These are phyloP conservation scores for Rutstroemia sp. DNA, from an alignment of 2,329 filamentous ascomycete genomes.

Conservation along the genomic window DNA sequence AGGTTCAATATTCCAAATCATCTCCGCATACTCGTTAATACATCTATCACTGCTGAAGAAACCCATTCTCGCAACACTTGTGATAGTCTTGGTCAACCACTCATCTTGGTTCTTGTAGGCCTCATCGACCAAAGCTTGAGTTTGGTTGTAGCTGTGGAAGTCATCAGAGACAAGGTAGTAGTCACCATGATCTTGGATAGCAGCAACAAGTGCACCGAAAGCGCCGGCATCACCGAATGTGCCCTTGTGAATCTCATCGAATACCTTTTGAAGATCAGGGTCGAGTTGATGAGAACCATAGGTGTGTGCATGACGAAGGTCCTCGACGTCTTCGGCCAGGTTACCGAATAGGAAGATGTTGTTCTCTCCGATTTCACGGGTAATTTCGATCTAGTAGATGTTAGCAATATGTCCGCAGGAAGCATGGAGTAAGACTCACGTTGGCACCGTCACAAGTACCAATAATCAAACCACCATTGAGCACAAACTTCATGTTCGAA, in stretches of 20 bases:
- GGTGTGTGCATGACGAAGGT: constrained; percentile 82
- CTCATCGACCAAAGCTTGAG: constrained; percentile 84
- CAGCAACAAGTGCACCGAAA: constrained; percentile 77
- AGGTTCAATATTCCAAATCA: constrained; percentile 95
- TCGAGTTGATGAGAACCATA: constrained; percentile 78
- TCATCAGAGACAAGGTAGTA: constrained; percentile 98
- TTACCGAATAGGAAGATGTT: constrained; percentile 99
- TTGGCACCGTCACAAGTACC: constrained; percentile 98
- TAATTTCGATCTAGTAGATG: constrained; percentile 74
- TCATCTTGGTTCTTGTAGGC: constrained; percentile 87
- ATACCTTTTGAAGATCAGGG: constrained; percentile 69
- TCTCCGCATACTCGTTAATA: constrained; percentile 95
- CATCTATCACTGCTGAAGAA: constrained; percentile 95
- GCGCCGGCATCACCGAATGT: constrained; percentile 72
- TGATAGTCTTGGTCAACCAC: constrained; percentile 88
- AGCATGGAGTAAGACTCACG: constrained; percentile 44
- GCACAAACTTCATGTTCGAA: constrained; percentile 99
- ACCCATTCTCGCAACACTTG: constrained; percentile 85
- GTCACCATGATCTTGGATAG: constrained; percentile 87
- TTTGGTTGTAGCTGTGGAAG: constrained; percentile 90
- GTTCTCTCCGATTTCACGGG: constrained; percentile 88
- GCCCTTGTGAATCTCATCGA: constrained; percentile 70
- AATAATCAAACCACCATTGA: constrained; percentile 95
- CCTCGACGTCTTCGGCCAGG: constrained; percentile 91
- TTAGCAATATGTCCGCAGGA: too few species aligned